A percentile compares a stretch with the other conserved stretches of the same genome.
Evolutionary conservation across 1,284 basidiomycete species (phyloP).

Genomic region (Trichosporon sp.): DNA sequence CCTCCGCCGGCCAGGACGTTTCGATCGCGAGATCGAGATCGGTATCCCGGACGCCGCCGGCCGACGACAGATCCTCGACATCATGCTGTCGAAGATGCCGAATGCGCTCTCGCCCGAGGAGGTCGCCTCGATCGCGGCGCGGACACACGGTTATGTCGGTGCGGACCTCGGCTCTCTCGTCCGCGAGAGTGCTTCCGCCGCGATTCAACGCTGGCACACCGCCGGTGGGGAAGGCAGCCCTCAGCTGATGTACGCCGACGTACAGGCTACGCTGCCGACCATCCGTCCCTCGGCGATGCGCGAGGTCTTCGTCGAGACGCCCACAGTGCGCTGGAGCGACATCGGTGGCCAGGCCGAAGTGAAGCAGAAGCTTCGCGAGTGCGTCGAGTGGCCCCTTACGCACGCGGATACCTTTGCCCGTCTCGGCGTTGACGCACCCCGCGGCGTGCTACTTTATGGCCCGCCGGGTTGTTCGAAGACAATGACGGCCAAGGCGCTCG

Average conservation of each 20-base stretch:
- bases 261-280: slow-evolving; percentile 70
- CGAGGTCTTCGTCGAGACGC: slow-evolving; percentile 84
- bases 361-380: slow-evolving; percentile 81
- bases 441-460: slow-evolving; percentile 90
- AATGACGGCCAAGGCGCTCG: slow-evolving; percentile 87
- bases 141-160: slow-evolving; percentile 95
- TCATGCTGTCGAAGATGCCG: slow-evolving; percentile 78
- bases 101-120: slow-evolving; percentile 68
- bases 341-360: slow-evolving; percentile 82
- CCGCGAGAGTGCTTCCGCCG: slow-evolving; percentile 86
- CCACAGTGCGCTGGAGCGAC: slow-evolving; percentile 79
- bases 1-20: slow-evolving; percentile 85
- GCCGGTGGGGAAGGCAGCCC: slow-evolving; percentile 49
- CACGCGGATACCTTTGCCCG: slow-evolving; percentile 83
- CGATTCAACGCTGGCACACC: slow-evolving; percentile 79
- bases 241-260: slow-evolving; percentile 66
- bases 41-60: slow-evolving; percentile 87
- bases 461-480: slow-evolving; percentile 99
- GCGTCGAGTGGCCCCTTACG: slow-evolving; percentile 91
- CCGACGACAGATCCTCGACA: slow-evolving; percentile 77
- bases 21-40: slow-evolving; percentile 97
- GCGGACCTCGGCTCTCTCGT: slow-evolving; percentile 91
- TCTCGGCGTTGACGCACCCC: slow-evolving; percentile 83
- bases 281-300: slow-evolving; percentile 94
- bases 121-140: slow-evolving; percentile 68